Base-by-base conservation (phyloP, 2,329 filamentous ascomycete species). In the Pseudocercospora cruenta region DNA sequence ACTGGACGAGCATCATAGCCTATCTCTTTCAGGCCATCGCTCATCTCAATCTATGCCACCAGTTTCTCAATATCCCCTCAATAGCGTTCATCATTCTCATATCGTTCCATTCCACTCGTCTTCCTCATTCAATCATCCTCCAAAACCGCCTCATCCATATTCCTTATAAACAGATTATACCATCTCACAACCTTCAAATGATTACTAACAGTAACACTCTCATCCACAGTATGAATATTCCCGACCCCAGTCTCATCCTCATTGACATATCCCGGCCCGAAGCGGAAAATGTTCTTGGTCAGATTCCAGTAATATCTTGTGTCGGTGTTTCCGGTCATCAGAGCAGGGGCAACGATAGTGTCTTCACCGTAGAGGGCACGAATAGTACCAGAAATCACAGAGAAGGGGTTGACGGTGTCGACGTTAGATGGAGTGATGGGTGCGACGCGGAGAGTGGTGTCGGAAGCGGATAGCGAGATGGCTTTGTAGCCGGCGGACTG, bases 121-220 rank as follows among this genome's bases (percentile, higher is more conserved):
- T 22, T 53, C 26, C 6, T 54, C 22, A 31, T 16, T 59, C 39
- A 33, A 28, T 65, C 31, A 62, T 39, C 62, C 39, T 66, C 69
- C 43, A 82, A 63, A 19, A 78, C 75, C 10, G 78, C 80, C 67
- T 80, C 80, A 70, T 83, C 81, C 73, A 83, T 77, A 69, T 82
- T 82, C 70, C 80, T 75, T 33, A 83, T 72, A 71, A 80, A 83
- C 43, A 76, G 51, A 63, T 71, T 77, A 70, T 81, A 80, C 81
- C 81, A 83, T 74, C 74, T 79, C 0, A 81, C 77, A 51, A 78
- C 78, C 68, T 80, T 80, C 14, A 82, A 58, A 74, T 83, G 81
- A 47, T 78, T 80, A 62, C 73, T 74, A 4, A 81, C 79, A 26
- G 70, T 72, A 8, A 78, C 68, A 60, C 66, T 73, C 72, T 78